Evolutionary conservation across 768 basidiomycete species (phyloP).

Genomic region (Serendipita indica): DNA sequence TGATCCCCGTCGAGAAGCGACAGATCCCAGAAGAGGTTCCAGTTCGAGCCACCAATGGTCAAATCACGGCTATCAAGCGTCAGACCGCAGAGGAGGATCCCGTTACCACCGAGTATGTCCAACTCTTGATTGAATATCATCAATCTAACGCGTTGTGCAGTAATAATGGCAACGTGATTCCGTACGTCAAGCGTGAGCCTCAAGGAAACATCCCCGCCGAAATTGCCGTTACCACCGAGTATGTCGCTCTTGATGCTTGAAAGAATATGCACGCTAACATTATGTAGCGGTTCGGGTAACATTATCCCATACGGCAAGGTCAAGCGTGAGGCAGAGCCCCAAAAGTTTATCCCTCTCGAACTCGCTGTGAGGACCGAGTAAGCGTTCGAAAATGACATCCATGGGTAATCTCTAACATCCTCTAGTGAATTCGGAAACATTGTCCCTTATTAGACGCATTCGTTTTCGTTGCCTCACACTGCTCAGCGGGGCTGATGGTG

Average conservation of each 20-base stretch:
- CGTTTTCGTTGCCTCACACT: too few relatives aligned
- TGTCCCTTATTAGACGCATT: not conserved
- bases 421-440: not conserved
- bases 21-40: not conserved
- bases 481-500: not conserved
- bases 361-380: not conserved
- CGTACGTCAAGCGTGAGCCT: not conserved
- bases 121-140: not conserved
- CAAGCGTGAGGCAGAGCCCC: too few relatives aligned
- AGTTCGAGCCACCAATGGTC: not conserved
- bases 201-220: not conserved
- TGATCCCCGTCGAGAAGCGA: not conserved
- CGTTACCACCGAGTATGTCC: not conserved
- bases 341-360: not conserved
- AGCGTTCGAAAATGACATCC: not conserved
- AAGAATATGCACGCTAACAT: not conserved
- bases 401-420: not conserved
- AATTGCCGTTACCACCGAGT: not conserved
- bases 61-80: not conserved
- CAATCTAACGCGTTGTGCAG: not conserved
- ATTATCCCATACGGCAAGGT: not conserved
- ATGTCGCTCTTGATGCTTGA: not conserved
- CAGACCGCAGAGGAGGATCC: not conserved
- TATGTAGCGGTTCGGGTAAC: not conserved
- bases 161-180: not conserved